Base-by-base conservation (phyloP, 2,329 filamentous ascomycete species). In the Aspergillus alliaceus region DNA sequence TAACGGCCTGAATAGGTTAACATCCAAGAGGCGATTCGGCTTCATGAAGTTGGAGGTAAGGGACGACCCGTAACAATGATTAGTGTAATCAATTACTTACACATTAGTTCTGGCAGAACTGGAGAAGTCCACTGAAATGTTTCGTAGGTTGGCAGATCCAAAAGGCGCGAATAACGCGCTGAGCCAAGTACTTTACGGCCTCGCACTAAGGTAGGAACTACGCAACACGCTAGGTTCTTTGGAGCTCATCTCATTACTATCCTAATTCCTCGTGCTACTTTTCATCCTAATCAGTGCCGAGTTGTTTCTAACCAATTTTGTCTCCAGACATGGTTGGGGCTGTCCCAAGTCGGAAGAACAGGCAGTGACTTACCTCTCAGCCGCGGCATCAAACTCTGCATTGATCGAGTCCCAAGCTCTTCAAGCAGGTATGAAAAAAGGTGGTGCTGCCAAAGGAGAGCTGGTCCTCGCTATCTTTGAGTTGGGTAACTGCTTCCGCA, bases 401-500 rank as follows among this genome's bases (percentile, higher is more conserved):
- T 84, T 86, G 40, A 86, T 99, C 54, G 95, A 99, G 79, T 85
- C 90, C 53, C 81, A 92, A 67, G 95, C 95, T 29, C 85, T 98
- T 22, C 82, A 89, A 64, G 90, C 93, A 8, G 95, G 93, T 15
- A 85, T 96, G 75, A 95, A 91, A 76, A 96, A 95, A 76, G 95
- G 95, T 52, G 95, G 95, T 59, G 89, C 90, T 14, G 93, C 93
- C 44, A 99, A 98, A 78, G 95, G 95, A 58, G 95, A 99, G 80
- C 84, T 99, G 53, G 90, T 98, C 18, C 86, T 99, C 59, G 93
- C 95, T 59, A 98, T 99, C 63, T 98, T 95, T 69, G 95, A 99
- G 80, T 80, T 99, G 68, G 79, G 77, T 18, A 80, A 81, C 63
- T 80, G 84, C 77, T 98, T 97, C 80, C 87, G 95, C 59, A 86